Conservation (phyloP, 1,139 yeast species). For the Starmera stellimalicola region DNA sequence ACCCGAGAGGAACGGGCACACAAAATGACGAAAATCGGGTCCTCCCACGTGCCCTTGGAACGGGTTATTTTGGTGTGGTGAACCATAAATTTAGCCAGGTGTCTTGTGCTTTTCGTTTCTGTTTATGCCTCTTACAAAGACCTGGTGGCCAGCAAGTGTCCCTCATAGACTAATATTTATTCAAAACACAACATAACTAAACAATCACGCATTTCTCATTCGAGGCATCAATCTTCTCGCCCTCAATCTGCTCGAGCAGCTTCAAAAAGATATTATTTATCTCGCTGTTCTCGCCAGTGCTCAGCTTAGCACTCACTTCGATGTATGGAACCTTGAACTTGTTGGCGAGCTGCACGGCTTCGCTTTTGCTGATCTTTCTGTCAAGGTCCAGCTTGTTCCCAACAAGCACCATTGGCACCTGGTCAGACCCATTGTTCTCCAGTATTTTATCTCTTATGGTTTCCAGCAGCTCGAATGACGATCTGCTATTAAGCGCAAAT, state of each 20-base stretch:
- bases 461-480: slow-evolving; percentile 71
- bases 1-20: too few species aligned
- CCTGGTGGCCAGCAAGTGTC: too few species aligned
- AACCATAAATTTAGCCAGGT: too few species aligned
- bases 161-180: too few species aligned
- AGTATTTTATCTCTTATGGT: slow-evolving; percentile 79
- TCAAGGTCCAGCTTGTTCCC: slow-evolving; percentile 81
- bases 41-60: too few species aligned
- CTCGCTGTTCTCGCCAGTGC: slow-evolving; percentile 56
- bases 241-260: slow-evolving; percentile 68
- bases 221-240: slow-evolving; percentile 33
- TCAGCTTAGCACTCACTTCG: slow-evolving; percentile 73
- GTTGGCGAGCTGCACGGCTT: slow-evolving; percentile 57
- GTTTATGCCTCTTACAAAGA: too few species aligned
- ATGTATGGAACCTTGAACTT: slow-evolving; percentile 56
- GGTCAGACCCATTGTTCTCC: slow-evolving; percentile 54
- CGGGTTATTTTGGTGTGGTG: too few species aligned
- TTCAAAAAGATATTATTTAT: slow-evolving; percentile 56
- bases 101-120: too few species aligned
- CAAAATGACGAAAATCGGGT: too few species aligned
- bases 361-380: slow-evolving; percentile 55
- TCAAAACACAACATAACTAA: too few species aligned
- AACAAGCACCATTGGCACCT: slow-evolving; percentile 70
- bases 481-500: slow-evolving; percentile 72
- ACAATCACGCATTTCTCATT: slow-evolving; percentile 26